Conservation (phyloP, 2,329 filamentous ascomycete species). For the Monosporascus sp. region DNA sequence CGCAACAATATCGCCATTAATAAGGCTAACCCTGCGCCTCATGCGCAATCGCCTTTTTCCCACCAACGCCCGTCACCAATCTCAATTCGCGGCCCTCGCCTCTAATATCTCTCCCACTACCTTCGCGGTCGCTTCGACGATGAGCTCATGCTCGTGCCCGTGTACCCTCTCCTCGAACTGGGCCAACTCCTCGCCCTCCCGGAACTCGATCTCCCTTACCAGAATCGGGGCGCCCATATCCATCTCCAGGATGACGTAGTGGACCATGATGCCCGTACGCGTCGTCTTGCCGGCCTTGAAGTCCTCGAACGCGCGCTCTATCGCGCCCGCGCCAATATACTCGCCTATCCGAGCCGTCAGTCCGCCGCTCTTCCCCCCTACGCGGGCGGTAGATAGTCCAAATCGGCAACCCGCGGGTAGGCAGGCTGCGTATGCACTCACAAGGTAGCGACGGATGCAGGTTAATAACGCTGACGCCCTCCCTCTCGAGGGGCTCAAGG, state of each 20-base stretch:
- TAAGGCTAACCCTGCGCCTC: no score
- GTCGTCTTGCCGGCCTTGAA: constrained; percentile 52
- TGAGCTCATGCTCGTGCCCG: constrained; percentile 67
- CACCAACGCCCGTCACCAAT: no score
- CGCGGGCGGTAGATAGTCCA: neutral
- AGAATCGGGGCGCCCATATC: constrained; percentile 74
- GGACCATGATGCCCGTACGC: constrained; percentile 81
- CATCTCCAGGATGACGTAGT: constrained; percentile 76
- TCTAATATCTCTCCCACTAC: neutral
- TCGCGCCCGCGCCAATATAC: constrained; percentile 66
- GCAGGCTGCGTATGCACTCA: constrained; percentile 4
- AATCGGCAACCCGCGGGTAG: neutral
- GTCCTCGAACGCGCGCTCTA: constrained; percentile 61
- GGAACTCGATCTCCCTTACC: constrained; percentile 61
- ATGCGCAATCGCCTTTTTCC: no score
- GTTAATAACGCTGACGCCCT: constrained; percentile 69
- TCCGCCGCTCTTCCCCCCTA: constrained; percentile 44
- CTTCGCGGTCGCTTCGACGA: constrained; percentile 62
- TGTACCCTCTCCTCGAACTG: constrained; percentile 71
- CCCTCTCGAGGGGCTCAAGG: constrained; percentile 58
- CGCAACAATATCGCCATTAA: no score
- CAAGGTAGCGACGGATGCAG: constrained; percentile 64
- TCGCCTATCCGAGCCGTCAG: constrained; percentile 57
- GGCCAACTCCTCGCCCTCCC: constrained; percentile 57
- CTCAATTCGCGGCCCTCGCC: neutral